Base-by-base conservation (phyloP, 2,329 filamentous ascomycete species). In the Onygenales sp. region DNA sequence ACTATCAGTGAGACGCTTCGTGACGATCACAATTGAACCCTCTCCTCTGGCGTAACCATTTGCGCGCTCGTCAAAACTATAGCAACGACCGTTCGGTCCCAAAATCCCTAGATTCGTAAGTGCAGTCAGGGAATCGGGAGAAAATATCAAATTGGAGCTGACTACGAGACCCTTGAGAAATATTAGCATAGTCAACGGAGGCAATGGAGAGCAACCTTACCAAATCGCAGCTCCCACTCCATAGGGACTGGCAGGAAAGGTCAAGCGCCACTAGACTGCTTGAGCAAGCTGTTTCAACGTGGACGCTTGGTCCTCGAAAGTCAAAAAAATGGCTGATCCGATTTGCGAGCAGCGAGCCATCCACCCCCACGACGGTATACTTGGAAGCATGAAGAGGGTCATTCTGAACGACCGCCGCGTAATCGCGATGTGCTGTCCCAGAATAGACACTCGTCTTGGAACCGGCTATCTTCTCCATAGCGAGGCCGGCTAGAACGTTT, bases 21-120 rank as follows among this genome's bases (percentile, higher is more conserved):
- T 39, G 0, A 73, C 42, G 6, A 76, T 27, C 31, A 62, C 56
- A 4, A 59, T 67, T 10, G 70, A 59, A 8, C 70, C 75, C 58
- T 77, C 75, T 9, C 72, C 74, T 13, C 71, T 63, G 4, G 62
- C 67, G 56, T 75, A 77, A 0, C 75, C 75, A 52, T 69, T 65
- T 2, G 67, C 72, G 14, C 59, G 54, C 11, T 59, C 54, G 53
- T 73, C 71, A 53, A 66, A 69, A 11, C 55, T 59, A 17, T 62
- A 56, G 45, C 57, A 66, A 13, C 42, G 54, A 4, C 60, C 57
- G 37, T 61, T 57, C 42, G 59, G 57, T 50, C 58, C 59, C 4
- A 61, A 45, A 51, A 60, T 56, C 17, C 45, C 47, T 27, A 59
- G 53, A 44, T 69, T 62, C 31, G 48, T 31, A 27, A 51, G 50